phyloP scores from a whole-genome alignment of 106 monocot genomes.

The Apostasia shenzhenica region DNA sequence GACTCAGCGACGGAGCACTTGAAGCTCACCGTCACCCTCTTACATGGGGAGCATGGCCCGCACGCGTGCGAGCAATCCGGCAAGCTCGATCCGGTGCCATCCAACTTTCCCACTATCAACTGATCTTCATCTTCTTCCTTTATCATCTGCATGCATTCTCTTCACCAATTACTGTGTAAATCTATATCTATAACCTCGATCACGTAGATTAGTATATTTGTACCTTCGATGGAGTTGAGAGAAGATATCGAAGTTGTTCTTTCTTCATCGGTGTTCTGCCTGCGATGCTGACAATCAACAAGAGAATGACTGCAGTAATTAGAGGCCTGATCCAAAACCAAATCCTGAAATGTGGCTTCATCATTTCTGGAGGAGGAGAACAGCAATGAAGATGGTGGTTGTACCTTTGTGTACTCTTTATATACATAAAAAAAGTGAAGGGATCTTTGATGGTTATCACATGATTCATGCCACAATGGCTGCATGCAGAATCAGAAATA shows the following conservation, averaged over 20 bases:
- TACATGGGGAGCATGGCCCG: slow-evolving; percentile 80
- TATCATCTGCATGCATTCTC: not conserved
- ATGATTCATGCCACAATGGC: slow-evolving; percentile 26
- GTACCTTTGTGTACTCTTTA: not conserved
- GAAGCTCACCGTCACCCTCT: slow-evolving; percentile 77
- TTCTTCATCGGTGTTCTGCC: too few species aligned
- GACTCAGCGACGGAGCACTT: slow-evolving; percentile 72
- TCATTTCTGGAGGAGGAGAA: slow-evolving; percentile 3
- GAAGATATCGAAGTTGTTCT: too few species aligned
- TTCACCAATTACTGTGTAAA: too few species aligned
- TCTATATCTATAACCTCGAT: too few species aligned
- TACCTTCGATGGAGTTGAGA: too few species aligned
- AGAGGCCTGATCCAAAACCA: too few species aligned
- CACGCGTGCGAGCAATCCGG: slow-evolving; percentile 83
- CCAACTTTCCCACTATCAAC: not conserved
- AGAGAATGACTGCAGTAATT: too few species aligned
- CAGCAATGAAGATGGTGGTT: not conserved
- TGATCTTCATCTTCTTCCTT: not conserved
- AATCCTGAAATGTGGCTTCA: too few species aligned
- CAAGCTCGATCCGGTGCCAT: slow-evolving; percentile 62
- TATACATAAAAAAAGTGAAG: not conserved
- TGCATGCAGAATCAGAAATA: slow-evolving; percentile 8
- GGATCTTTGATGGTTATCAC: slow-evolving; percentile 36
- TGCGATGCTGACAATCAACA: too few species aligned
- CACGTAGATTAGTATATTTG: too few species aligned